These are phyloP conservation scores for Diplodia intermedia DNA, from an alignment of 2,329 filamentous ascomycete species.

Conservation along the genomic window DNA sequence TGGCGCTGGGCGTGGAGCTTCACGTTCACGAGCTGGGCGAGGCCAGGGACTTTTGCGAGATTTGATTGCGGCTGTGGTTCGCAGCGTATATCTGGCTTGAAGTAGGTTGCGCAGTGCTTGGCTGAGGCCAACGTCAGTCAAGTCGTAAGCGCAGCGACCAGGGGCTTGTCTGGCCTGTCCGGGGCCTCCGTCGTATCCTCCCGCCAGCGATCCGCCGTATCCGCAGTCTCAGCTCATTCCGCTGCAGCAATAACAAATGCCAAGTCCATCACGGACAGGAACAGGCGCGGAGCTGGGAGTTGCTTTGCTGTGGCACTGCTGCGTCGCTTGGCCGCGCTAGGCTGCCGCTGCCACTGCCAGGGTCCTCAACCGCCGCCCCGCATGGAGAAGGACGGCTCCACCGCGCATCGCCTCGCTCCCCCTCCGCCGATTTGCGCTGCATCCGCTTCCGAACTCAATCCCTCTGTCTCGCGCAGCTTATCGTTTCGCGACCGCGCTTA, in stretches of 20 bases:
- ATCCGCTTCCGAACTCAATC: neutral
- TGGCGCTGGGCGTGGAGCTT: neutral
- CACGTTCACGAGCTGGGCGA: conserved; percentile 9
- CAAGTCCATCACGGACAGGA: neutral
- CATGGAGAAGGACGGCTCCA: conserved; percentile 5
- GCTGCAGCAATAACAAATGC: conserved; percentile 16
- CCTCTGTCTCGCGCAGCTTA: neutral
- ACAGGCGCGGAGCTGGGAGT: conserved; percentile 1
- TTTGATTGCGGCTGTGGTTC: neutral
- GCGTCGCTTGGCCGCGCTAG: conserved; percentile 9
- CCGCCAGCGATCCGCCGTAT: conserved; percentile 2
- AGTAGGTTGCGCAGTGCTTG: conserved; percentile 23
- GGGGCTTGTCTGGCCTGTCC: conserved; percentile 16
- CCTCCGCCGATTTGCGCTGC: neutral
- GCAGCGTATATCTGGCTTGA: conserved; percentile 22
- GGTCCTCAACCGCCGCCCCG: conserved; percentile 10
- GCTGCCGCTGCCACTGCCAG: neutral
- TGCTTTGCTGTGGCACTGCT: neutral
- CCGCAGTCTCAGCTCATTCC: conserved; percentile 13
- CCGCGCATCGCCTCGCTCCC: neutral
- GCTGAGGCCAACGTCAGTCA: conserved; percentile 31
- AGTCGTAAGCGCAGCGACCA: conserved; percentile 31
- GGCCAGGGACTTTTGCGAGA: neutral
- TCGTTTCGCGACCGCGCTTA: conserved; percentile 1
- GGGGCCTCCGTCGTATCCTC: conserved; percentile 14